Base-by-base conservation (phyloP, 768 basidiomycete species). In the Clavaria fumosa region DNA sequence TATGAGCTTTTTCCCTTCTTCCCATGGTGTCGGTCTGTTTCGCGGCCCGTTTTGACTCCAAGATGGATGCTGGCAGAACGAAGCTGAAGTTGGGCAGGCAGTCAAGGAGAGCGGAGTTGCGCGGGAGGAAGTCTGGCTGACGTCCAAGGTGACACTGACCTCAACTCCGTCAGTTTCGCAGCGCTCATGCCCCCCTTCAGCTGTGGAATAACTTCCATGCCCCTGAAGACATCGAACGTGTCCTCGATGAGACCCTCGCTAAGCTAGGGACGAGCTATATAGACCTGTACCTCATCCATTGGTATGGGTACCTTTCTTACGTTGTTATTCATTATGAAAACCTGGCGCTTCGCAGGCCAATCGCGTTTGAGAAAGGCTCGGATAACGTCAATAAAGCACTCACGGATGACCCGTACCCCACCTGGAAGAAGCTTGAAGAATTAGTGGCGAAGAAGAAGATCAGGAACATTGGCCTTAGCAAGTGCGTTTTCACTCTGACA, bases 391-490 rank as follows among this genome's bases (percentile, higher is more conserved):
- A 78, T 41, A 67, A 75, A 39, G 63, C 64, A 4, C 69, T 84
- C 4, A 77, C 78, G 4, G 70, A 68, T 17, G 64, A 84, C 48
- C 72, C 80, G 1, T 77, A 79, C 48, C 75, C 75, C 12, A 84
- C 82, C 1, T 86, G 83, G 83, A 61, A 76, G 51, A 82, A 73
- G 44, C 70, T 86, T 34, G 83, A 86, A 50, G 70, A 78, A 53
- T 58, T 82, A 57, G 78, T 83, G 3, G 70, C 72, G 44, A 76
- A 74, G 47, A 84, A 84, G 17, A 79, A 84, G 52, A 58, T 80
- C 30, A 67, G 67, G 51, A 78, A 83, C 46, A 88, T 88, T 38
- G 85, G 85, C 30, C 62, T 88, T 30, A 81, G 78, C 78, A 89
- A 89, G 78, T 78, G 41, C 42, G 67, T 43, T 7, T n/a, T 5